Percentiles rank a stretch among this genome's conserved stretches.
phyloP scores from a whole-genome alignment of 139 green algal genomes.

The Edaphochlamys debaryana region DNA sequence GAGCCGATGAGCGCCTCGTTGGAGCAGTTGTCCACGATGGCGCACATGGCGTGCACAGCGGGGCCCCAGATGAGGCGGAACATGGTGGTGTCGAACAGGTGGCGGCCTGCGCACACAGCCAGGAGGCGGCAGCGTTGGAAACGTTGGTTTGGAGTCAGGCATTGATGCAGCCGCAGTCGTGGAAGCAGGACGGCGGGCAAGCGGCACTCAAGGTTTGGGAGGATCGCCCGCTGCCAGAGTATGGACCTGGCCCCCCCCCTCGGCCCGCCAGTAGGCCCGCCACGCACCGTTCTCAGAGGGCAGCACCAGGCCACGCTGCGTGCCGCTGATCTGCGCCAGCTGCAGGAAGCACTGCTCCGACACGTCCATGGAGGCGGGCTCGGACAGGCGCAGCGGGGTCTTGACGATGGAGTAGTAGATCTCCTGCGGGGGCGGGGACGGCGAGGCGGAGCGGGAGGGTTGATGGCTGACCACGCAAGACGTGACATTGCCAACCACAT shows the following conservation, averaged over 20 bases:
- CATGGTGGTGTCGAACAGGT: constrained; percentile 88
- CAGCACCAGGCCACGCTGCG: constrained; percentile 47
- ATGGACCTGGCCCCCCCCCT: background rate
- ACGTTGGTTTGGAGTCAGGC: too few species aligned
- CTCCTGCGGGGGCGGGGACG: constrained; percentile 30
- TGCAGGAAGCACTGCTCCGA: constrained; percentile 45
- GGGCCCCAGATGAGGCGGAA: constrained; percentile 92
- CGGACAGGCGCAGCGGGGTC: constrained; percentile 38
- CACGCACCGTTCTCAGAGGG: constrained; percentile 36
- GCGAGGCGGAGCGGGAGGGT: background rate
- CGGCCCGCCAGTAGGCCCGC: background rate
- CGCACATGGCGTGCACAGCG: constrained; percentile 88
- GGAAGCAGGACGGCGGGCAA: too few species aligned
- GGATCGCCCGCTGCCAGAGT: too few species aligned
- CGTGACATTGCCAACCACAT: background rate
- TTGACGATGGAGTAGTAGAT: constrained; percentile 54
- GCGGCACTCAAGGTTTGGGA: too few species aligned
- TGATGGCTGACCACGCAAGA: background rate
- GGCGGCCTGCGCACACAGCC: constrained; percentile 51
- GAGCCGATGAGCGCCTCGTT: constrained; percentile 43
- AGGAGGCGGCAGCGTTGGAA: too few species aligned
- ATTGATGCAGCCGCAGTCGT: too few species aligned
- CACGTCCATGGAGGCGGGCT: constrained; percentile 47
- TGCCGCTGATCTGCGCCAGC: constrained; percentile 46
- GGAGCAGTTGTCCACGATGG: constrained; percentile 87